Base-by-base conservation (phyloP, 73 alveolate species). In the Uronychia binucleata region DNA sequence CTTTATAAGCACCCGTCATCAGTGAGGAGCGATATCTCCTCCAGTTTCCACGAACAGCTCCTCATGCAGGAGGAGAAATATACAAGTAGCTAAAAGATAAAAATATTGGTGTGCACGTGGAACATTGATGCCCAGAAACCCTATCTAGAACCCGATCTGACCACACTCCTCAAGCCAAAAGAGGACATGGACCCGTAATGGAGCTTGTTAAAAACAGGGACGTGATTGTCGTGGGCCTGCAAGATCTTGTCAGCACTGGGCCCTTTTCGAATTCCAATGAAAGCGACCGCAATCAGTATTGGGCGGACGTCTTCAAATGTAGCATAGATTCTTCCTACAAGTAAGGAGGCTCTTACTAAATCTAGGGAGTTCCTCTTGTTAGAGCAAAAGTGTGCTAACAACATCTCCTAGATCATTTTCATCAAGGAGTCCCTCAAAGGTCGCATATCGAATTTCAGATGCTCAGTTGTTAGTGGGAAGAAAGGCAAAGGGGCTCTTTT, bases 31-130 rank as follows among this genome's bases (percentile, higher is more conserved):
- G 19, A 67, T n/a, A 67, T 67, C 28, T 28, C 78, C 59, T 33
- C 1, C 34, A 27, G 28, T 28, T n/a, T 32, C 59, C 19, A 34
- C 46, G 28, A 57, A 59, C 26, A n/a, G n/a, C n/a, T n/a, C n/a
- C n/a, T n/a, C n/a, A 46, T 46, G 5, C 67, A 57, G n/a, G 31
- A 31, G 32, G 27, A 31, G 28, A 31, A 59, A 30, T 67, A 11
- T 34, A 59, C 74, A 59, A 27, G 59, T 30, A 78, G 27, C 0
- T 28, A 60, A 26, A 81, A 59, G 25, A 26, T 81, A 0, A 81
- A 81, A 29, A 30, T 81, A 28, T 25, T 26, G 1, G n/a, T 31
- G 26, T 30, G 75, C 75, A 81, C 88, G n/a, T 81, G 88, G 88
- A 81, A 81, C 31, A 26, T 81, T 19, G 88, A 78, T 0, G 33